Evolutionary conservation across 2,329 filamentous ascomycete species (phyloP).

Genomic region (Cladophialophora yegresii): DNA sequence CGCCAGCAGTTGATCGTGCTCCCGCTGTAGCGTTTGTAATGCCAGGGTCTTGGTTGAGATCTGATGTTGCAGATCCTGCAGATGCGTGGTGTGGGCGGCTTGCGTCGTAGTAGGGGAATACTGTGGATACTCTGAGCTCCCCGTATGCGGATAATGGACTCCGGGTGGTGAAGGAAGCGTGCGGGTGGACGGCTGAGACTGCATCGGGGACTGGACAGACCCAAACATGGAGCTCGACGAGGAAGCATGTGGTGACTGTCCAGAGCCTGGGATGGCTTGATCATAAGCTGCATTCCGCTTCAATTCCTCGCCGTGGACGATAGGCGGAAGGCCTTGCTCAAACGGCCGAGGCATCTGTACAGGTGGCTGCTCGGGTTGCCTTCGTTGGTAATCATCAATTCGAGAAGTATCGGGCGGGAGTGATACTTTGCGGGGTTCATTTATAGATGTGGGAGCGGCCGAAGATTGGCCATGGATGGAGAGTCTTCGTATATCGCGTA

Average conservation of each 20-base stretch:
- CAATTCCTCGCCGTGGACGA: conserved; percentile 29
- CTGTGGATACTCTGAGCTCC: conserved; percentile 20
- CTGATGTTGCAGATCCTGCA: conserved; percentile 57
- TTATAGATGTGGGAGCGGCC: conserved; percentile 23
- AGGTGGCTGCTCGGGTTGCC: conserved; percentile 17
- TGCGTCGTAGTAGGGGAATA: conserved; percentile 24
- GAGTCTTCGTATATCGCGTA: conserved; percentile 21
- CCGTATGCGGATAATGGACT: conserved; percentile 26
- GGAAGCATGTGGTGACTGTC: conserved; percentile 30
- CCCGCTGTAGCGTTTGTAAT: conserved; percentile 56
- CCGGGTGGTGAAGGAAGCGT: conserved; percentile 37
- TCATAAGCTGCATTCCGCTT: conserved; percentile 24
- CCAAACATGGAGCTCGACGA: conserved; percentile 29
- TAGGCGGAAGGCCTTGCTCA: conserved; percentile 37
- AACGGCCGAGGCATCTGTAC: conserved; percentile 25
- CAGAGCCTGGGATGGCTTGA: conserved; percentile 19
- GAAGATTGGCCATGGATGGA: conserved; percentile 21
- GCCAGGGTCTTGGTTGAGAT: conserved; percentile 57
- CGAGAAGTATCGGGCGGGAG: conserved; percentile 25
- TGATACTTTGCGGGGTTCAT: conserved; percentile 23
- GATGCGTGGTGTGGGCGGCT: conserved; percentile 45
- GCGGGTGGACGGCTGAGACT: conserved; percentile 29
- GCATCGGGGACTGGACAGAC: conserved; percentile 30
- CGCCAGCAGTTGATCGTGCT: conserved; percentile 56
- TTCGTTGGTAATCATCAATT: conserved; percentile 24